phyloP scores from a whole-genome alignment of 192 early-diverging fungal genomes.

The Coemansia sp. region DNA sequence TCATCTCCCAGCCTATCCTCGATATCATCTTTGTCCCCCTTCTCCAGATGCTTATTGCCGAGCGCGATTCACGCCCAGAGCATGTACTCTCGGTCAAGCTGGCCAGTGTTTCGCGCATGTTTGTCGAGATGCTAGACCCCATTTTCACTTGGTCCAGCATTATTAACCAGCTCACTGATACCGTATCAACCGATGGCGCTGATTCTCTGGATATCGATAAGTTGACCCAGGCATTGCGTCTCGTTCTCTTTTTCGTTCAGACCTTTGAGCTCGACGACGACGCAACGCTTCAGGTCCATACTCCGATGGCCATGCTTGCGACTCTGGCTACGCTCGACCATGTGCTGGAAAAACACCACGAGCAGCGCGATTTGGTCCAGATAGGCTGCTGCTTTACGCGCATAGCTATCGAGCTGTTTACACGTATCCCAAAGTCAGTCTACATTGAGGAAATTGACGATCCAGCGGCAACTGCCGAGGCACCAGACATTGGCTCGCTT shows the following conservation, averaged over 20 bases:
- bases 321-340: constrained; percentile 48
- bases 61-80: constrained; percentile 30
- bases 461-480: background rate
- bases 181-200: constrained; percentile 21
- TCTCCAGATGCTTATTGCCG: constrained; percentile 63
- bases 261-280: constrained; percentile 80
- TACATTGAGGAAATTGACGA: constrained; percentile 14
- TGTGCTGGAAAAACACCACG: constrained; percentile 3
- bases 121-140: constrained; percentile 87
- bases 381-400: constrained; percentile 38
- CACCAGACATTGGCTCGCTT: constrained; percentile 3
- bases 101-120: constrained; percentile 83
- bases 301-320: constrained; percentile 72
- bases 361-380: background rate
- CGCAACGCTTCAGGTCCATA: constrained; percentile 76
- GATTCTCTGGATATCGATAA: background rate
- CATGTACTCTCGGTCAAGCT: constrained; percentile 53
- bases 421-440: constrained; percentile 39
- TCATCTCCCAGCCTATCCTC: constrained; percentile 77
- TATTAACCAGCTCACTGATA: constrained; percentile 53
- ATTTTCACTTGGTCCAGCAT: constrained; percentile 80
- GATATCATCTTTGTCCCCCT: constrained; percentile 72
- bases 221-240: constrained; percentile 48
- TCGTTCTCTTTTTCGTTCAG: constrained; percentile 73
- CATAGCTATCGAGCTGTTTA: constrained; percentile 46